Evolutionary conservation across 1,139 yeast genomes (phyloP).

Genomic region (Candida anutae): DNA sequence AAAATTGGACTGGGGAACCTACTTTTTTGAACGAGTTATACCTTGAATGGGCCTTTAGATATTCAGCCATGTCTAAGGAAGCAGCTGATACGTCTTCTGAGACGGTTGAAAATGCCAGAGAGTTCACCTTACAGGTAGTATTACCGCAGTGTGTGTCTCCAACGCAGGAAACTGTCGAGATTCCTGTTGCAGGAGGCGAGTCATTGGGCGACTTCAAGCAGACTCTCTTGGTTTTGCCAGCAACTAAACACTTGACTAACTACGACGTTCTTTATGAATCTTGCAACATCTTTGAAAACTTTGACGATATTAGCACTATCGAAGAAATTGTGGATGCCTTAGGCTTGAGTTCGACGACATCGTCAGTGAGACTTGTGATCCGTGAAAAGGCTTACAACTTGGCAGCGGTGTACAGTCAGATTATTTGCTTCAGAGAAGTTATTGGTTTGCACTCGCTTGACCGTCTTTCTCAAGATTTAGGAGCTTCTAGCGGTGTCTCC

Average conservation of each 20-base stretch:
- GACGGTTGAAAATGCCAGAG: too few relatives aligned
- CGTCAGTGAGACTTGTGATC: constrained; percentile 15
- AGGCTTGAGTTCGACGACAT: constrained; percentile 12
- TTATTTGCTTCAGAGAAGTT: constrained; percentile 35
- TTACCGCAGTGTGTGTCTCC: constrained; percentile 23
- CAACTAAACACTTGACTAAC: constrained; percentile 53
- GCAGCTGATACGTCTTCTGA: too few relatives aligned
- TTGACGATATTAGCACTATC: constrained; percentile 28
- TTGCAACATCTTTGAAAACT: constrained; percentile 20
- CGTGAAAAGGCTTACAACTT: constrained; percentile 33
- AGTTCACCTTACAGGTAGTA: constrained; percentile 20
- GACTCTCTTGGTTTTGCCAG: constrained; percentile 47
- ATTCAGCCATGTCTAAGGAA: too few relatives aligned
- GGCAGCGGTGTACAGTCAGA: constrained; percentile 31
- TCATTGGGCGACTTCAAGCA: constrained; percentile 52
- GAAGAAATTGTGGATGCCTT: constrained; percentile 21
- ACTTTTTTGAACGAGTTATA: too few relatives aligned
- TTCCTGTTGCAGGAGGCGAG: constrained; percentile 32
- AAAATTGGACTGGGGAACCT: too few relatives aligned
- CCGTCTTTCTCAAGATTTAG: constrained; percentile 16
- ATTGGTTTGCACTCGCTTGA: constrained; percentile 39
- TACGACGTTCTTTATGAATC: constrained; percentile 42
- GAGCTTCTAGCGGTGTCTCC: constrained; percentile 14
- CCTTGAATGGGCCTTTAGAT: too few relatives aligned
- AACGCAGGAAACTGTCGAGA: constrained; percentile 18